Percentiles rank a stretch among this genome's conserved stretches.
These are phyloP conservation scores for Fusarium sp. DNA, from an alignment of 2,329 filamentous ascomycete genomes.

Conservation along the genomic window DNA sequence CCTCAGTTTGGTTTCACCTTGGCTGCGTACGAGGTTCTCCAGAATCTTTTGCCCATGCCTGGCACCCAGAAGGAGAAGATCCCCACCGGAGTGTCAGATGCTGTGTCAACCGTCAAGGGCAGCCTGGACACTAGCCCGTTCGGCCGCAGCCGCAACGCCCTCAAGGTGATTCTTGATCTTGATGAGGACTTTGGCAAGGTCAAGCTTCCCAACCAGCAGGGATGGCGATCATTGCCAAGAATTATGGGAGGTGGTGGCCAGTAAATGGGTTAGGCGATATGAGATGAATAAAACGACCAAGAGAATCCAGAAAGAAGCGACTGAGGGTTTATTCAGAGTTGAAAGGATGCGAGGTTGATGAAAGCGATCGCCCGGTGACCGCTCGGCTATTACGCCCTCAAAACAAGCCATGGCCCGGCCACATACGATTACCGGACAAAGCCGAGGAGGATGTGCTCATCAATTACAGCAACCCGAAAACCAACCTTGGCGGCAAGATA, in stretches of 20 bases:
- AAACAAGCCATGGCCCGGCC: constrained; percentile 23
- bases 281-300: constrained; percentile 8
- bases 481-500: not conserved
- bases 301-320: constrained; percentile 4
- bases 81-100: constrained; percentile 72
- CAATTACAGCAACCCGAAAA: not conserved
- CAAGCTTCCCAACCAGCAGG: constrained; percentile 67
- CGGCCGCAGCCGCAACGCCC: constrained; percentile 81
- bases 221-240: constrained; percentile 67
- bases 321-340: constrained; percentile 15
- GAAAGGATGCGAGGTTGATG: constrained; percentile 21
- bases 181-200: constrained; percentile 92
- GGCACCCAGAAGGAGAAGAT: constrained; percentile 69
- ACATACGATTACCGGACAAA: constrained; percentile 38
- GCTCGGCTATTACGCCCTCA: constrained; percentile 42
- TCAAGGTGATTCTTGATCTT: constrained; percentile 95
- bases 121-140: constrained; percentile 62
- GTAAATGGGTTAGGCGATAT: constrained; percentile 28
- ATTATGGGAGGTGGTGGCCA: constrained; percentile 60
- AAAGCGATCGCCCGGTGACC: constrained; percentile 36
- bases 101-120: constrained; percentile 61
- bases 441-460: constrained; percentile 20
- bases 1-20: constrained; percentile 99
- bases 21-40: constrained; percentile 92
- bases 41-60: constrained; percentile 80